Evolutionary conservation across 2,329 filamentous ascomycete species (phyloP).

Genomic region (Claviceps quebecensis): DNA sequence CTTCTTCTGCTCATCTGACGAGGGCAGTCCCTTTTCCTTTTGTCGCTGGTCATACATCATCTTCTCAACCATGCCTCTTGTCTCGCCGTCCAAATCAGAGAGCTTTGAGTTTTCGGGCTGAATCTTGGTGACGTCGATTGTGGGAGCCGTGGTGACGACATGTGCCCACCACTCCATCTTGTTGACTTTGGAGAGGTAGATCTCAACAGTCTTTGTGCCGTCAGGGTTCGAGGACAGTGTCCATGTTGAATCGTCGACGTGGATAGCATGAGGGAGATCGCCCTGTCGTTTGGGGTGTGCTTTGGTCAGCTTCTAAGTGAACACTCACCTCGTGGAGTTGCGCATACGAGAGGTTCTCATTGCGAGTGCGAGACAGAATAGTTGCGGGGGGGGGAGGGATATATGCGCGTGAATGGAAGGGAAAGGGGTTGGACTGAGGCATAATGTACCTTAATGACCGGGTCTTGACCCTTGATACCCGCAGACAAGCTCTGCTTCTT

Average conservation of each 20-base stretch:
- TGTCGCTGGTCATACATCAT: conserved; percentile 99
- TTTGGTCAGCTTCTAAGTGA: conserved; percentile 2
- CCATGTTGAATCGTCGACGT: conserved; percentile 85
- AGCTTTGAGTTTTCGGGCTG: conserved; percentile 84
- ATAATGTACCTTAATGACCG: conserved; percentile 58
- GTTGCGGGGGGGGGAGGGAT: too few relatives aligned
- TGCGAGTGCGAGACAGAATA: not conserved
- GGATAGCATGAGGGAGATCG: conserved; percentile 66
- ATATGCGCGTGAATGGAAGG: not conserved
- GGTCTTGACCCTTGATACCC: conserved; percentile 75
- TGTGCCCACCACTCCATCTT: conserved; percentile 99
- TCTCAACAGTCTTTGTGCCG: conserved; percentile 53
- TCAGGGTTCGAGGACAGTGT: conserved; percentile 62
- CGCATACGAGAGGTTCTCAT: not conserved
- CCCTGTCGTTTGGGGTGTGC: conserved; percentile 41
- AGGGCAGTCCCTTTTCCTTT: conserved; percentile 82
- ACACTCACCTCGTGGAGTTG: not conserved
- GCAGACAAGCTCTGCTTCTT: conserved; percentile 66
- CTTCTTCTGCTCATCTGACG: conserved; percentile 93
- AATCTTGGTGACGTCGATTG: conserved; percentile 93
- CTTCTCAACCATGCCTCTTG: conserved; percentile 96
- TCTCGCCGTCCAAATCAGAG: conserved; percentile 87
- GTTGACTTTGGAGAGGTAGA: conserved; percentile 91
- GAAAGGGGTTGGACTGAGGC: conserved; percentile 21
- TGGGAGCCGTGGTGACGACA: conserved; percentile 72